Evolutionary conservation across 2,329 filamentous ascomycete genomes (phyloP).

Genomic region (Magnaporthiopsis incrustans): DNA sequence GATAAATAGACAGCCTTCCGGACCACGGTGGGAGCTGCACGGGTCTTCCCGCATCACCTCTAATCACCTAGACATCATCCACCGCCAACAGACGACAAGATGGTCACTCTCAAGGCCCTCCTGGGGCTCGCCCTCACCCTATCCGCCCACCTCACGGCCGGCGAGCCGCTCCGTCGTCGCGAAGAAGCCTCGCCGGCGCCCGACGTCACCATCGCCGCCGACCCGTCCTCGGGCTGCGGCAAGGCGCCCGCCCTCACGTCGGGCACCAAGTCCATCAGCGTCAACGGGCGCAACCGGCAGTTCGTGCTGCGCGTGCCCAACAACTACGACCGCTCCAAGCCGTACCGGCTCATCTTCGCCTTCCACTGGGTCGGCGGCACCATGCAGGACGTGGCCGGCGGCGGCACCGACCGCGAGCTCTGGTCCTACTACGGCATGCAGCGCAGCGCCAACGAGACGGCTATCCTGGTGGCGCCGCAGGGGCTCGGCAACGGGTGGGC

Average conservation of each 20-base stretch:
- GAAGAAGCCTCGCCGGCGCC: background rate
- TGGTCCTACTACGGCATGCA: constrained; percentile 31
- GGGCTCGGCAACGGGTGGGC: constrained; percentile 34
- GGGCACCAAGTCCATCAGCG: constrained; percentile 13
- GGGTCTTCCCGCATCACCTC: too few relatives aligned
- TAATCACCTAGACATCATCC: too few relatives aligned
- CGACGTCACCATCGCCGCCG: background rate
- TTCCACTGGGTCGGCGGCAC: constrained; percentile 32
- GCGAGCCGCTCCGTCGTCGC: background rate
- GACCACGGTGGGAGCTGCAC: background rate
- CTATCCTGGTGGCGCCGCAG: constrained; percentile 35
- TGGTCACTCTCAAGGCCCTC: background rate
- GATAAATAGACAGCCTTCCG: background rate
- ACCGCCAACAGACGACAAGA: background rate
- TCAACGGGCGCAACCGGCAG: background rate
- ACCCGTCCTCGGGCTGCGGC: background rate
- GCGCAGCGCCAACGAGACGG: constrained; percentile 21
- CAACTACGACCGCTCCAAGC: constrained; percentile 27
- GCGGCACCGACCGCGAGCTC: constrained; percentile 15
- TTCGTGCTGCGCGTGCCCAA: background rate
- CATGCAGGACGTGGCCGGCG: constrained; percentile 27
- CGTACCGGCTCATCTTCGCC: constrained; percentile 33
- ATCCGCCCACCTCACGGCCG: background rate
- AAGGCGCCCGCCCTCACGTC: background rate
- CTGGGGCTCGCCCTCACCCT: background rate